These are phyloP conservation scores for Penicillium sp. DNA, from an alignment of 2,329 filamentous ascomycete genomes.

Conservation along the genomic window DNA sequence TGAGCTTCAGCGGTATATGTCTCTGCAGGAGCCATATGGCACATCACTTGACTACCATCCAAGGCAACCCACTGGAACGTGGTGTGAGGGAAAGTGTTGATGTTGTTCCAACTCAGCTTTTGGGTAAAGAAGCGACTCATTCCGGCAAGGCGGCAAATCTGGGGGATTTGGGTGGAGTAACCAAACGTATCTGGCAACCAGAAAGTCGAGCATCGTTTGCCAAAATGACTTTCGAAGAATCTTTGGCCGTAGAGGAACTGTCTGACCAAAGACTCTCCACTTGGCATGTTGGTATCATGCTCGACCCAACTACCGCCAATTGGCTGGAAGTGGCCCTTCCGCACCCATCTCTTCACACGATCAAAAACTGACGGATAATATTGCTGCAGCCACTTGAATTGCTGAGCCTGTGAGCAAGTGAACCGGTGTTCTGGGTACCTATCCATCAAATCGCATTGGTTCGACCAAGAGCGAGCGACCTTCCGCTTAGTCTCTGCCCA, in stretches of 20 bases:
- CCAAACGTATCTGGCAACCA: slow-evolving; percentile 99
- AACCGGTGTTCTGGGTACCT: slow-evolving; percentile 93
- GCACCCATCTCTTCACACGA: slow-evolving; percentile 86
- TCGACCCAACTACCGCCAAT: slow-evolving; percentile 99
- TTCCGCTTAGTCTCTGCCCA: slow-evolving; percentile 98
- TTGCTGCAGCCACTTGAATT: slow-evolving; percentile 95
- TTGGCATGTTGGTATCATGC: slow-evolving; percentile 96
- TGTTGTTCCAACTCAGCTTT: slow-evolving; percentile 99
- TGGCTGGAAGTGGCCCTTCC: slow-evolving; percentile 86
- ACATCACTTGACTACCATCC: slow-evolving; percentile 94
- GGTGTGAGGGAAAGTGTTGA: slow-evolving; percentile 97
- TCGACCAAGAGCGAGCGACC: slow-evolving; percentile 92
- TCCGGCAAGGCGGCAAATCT: slow-evolving; percentile 88
- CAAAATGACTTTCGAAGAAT: slow-evolving; percentile 92
- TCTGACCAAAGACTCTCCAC: slow-evolving; percentile 87
- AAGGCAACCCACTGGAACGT: slow-evolving; percentile 98
- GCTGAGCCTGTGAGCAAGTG: slow-evolving; percentile 89
- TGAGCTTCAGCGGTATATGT: slow-evolving; percentile 94
- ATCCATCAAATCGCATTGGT: slow-evolving; percentile 93
- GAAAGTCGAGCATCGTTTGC: slow-evolving; percentile 83
- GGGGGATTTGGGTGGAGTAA: slow-evolving; percentile 91
- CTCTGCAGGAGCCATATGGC: slow-evolving; percentile 94
- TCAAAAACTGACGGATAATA: slow-evolving; percentile 87
- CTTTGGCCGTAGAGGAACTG: slow-evolving; percentile 96
- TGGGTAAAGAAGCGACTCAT: slow-evolving; percentile 98